Base-by-base conservation (phyloP, 805 yeast genomes). In the Lachancea fermentati region DNA sequence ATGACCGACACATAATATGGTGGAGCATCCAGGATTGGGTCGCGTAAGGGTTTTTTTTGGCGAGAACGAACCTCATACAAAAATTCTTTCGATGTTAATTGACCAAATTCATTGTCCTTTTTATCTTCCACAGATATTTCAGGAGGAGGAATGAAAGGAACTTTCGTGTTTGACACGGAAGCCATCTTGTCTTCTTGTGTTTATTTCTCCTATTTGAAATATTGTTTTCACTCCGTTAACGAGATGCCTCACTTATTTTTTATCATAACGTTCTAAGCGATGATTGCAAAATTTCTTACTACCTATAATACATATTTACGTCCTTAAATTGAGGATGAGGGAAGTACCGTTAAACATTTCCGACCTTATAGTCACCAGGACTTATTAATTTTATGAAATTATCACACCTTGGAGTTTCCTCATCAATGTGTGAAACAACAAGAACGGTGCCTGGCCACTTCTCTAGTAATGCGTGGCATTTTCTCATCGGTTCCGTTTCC, bases 401-500 rank as follows among this genome's bases (percentile, higher is more conserved):
- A 36, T 85, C 81, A 52, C 88, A 83, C 3, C 60, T 54, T 0
- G 96, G 91, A 7, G 91, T 74, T 57, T 91, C 98, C 58, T 80
- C 75, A 3, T 49, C 54, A 19, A 87, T 72, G 59, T 91, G 98
- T 0, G 95, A 95, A 17, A 93, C 83, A 0, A 83, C 69, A 26
- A 91, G 69, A 2, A 81, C 78, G 0, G 96, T 80, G 0, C 94
- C 85, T 2, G 75, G 72, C 74, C 79, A 79, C 36, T 65, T 54
- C 28, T 73, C 63, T 19, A 71, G 58, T 5, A 78, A 50, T 24
- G 66, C 65, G 49, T 79, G 79, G 40, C 87, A 82, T 36, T 65
- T 68, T 30, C 67, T 67, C 44, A 81, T 68, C 25, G 75, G 71
- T 15, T 69, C 74, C 39, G 78, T 80, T 30, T 82, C 85, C 93